Evolutionary conservation across 2,329 filamentous ascomycete species (phyloP), one percentile per base, ranked within the genome.

Genomic region (Diaporthe caulivora): DNA sequence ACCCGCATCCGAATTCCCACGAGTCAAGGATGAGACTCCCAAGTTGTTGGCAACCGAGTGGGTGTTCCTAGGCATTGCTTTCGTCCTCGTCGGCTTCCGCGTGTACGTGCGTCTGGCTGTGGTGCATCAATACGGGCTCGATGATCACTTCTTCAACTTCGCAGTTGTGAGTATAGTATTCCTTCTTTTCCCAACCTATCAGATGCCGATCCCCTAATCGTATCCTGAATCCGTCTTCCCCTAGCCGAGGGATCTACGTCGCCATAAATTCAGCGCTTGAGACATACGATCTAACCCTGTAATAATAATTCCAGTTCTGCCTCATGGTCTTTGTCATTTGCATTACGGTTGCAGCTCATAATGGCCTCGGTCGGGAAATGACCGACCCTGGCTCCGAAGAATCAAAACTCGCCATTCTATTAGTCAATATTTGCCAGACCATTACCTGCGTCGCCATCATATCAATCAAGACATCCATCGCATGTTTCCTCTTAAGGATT

Each of bases 71-170:
- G n/a, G 15, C n/a, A 55, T 75, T 26, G 71, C 71, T 2, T 69
- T 75, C 6, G 44, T 64, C 21, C 73, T 75, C n/a, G 71, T 75
- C 11, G 73, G 47, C n/a, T 53, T 75, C 3, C 73, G 73, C 18
- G 44, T 75, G 11, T 75, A 75, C 17, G 69, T 71, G 6, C 73
- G 73, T 10, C 60, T 75, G 11, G 42, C 51, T 9, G 73, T 75
- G 26, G 42, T 75, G 17, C 71, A 73, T 3, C 71, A 57, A 3
- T 75, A 73, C 10, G 73, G 73, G 10, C 64, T 62, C 37, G 73
- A 75, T 34, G 73, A 75, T 10, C 65, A 71, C 53, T 75, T 62
- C n/a, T 75, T 75, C 47, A 71, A 68, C 10, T 53, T 44, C 4
- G 18, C 73, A 2, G 73, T 73, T 42, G 73, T 75, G 67, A 54